Evolutionary conservation across 805 yeast genomes (phyloP).

Genomic region (Metschnikowia borealis): DNA sequence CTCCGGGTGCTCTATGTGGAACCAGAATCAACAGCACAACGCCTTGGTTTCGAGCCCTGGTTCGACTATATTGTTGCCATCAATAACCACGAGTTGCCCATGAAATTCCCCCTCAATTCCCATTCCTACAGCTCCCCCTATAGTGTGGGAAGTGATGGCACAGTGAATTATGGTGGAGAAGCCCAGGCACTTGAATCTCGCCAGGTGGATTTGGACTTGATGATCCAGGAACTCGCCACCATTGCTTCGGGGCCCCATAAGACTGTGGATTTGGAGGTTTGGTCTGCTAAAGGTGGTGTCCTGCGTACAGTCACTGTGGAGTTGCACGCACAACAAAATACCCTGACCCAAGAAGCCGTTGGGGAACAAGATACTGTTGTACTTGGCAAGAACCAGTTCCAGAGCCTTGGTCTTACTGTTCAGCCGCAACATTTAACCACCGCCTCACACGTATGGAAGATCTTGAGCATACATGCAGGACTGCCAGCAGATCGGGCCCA

Average conservation of each 20-base stretch:
- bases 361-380: not conserved
- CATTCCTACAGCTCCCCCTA: constrained; percentile 20
- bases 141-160: constrained; percentile 38
- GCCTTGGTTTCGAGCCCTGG: constrained; percentile 62
- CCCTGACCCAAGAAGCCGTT: too few relatives aligned
- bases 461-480: constrained; percentile 64
- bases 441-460: constrained; percentile 84
- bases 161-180: constrained; percentile 33
- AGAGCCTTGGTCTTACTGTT: constrained; percentile 58
- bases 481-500: constrained; percentile 86
- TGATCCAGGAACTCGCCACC: constrained; percentile 40
- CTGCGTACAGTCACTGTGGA: constrained; percentile 30
- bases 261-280: constrained; percentile 55
- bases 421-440: constrained; percentile 75
- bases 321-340: constrained; percentile 2
- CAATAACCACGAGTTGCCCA: constrained; percentile 62
- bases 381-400: constrained; percentile 34
- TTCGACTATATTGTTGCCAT: constrained; percentile 84
- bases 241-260: constrained; percentile 30
- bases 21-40: constrained; percentile 35
- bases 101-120: constrained; percentile 30
- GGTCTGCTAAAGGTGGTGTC: constrained; percentile 86
- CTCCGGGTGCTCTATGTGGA: constrained; percentile 36
- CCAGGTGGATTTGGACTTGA: constrained; percentile 38
- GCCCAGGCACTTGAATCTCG: constrained; percentile 34